Evolutionary conservation across 2,329 filamentous ascomycete species (phyloP).

Genomic region (Orbilia javanica): DNA sequence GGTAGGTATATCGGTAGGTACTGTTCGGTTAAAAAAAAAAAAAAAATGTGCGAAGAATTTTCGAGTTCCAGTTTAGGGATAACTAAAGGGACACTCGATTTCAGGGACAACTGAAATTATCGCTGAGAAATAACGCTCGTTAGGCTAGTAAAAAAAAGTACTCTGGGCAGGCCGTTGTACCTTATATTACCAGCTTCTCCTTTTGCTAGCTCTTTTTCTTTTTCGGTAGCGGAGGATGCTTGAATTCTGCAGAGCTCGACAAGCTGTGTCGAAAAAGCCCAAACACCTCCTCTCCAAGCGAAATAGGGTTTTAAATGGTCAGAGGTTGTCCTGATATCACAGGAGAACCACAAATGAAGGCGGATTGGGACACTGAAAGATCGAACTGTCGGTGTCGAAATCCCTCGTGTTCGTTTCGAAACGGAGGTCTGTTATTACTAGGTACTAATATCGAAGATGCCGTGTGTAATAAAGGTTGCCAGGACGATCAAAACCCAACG

Average conservation of each 20-base stretch:
- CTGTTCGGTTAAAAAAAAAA: slow-evolving; percentile 56
- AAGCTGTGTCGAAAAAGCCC: slow-evolving; percentile 26
- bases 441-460: not conserved
- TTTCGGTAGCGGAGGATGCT: slow-evolving; percentile 18
- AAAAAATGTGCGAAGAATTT: slow-evolving; percentile 56
- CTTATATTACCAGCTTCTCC: slow-evolving; percentile 9
- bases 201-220: slow-evolving; percentile 26
- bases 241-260: slow-evolving; percentile 26
- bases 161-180: slow-evolving; percentile 5
- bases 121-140: slow-evolving; percentile 3
- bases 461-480: slow-evolving; percentile 32
- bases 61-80: slow-evolving; percentile 59
- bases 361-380: not conserved
- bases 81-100: slow-evolving; percentile 39
- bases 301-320: slow-evolving; percentile 4
- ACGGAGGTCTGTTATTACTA: slow-evolving; percentile 11
- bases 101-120: slow-evolving; percentile 44
- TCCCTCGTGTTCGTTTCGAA: not conserved
- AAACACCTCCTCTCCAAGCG: not conserved
- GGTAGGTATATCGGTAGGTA: slow-evolving; percentile 23
- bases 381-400: not conserved
- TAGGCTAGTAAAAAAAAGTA: not conserved
- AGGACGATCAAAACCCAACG: slow-evolving; percentile 36
- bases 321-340: slow-evolving; percentile 10
- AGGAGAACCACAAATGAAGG: slow-evolving; percentile 4